Evolutionary conservation across 768 basidiomycete species (phyloP), one percentile per base, ranked within the genome.

Genomic region (Xanthoconium stramineum): DNA sequence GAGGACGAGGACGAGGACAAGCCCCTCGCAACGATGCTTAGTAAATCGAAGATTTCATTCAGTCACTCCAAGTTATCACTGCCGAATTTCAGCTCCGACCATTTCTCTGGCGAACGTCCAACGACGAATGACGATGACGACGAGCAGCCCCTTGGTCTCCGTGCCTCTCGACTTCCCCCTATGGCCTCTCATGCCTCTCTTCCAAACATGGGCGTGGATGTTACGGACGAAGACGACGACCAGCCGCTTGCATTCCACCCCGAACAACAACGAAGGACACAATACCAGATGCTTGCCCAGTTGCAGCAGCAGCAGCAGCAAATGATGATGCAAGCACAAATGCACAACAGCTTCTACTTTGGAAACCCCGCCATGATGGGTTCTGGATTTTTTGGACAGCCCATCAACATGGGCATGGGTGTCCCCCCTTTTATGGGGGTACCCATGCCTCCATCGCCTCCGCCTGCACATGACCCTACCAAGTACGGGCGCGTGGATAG

Each of bases 291-390:
- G 71, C 65, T 76, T 39, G 62, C 69, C 15, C 71, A 73, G 47
- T 64, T 70, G 42, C 84, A 84, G 58, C 77, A 83, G 68, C 81
- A 83, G 55, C 80, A 83, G 24, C 24, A 24, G 55, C 81, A 83
- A 65, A 78, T 89, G 74, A 80, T 88, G 80, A 80, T 89, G 80
- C 87, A 87, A 60, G 82, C 87, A 37, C 91, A 91, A 63, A 76
- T 90, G 75, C 84, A 86, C 38, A 85, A 81, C 57, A 85, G 74
- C 65, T 85, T 91, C 80, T 85, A 88, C 66, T 89, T 91, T 74
- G 80, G 80, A 50, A 70, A 76, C 10, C 79, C 84, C 46, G 77
- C 83, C 6, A 81, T 91, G 80, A 84, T 89, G 79, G 77, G 79
- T 37, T 77, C 85, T n/a, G 82, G 81, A 14, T 88, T 85, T 72